phyloP scores from a whole-genome alignment of 2,329 filamentous ascomycete genomes.

The Biscogniauxia sp. region DNA sequence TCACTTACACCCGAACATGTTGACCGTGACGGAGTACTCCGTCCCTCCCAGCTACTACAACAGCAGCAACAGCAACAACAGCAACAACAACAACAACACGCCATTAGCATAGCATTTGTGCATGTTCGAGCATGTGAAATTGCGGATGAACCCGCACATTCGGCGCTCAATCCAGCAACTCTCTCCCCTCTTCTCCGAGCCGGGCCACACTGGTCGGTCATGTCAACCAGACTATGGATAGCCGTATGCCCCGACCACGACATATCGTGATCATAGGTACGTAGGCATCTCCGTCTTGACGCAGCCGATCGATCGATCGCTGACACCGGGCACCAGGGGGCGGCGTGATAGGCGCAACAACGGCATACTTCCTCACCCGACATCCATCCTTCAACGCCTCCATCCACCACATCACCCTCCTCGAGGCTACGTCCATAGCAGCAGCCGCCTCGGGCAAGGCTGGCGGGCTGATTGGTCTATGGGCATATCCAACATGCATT shows the following conservation, averaged over 20 bases:
- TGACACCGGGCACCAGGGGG: constrained; percentile 57
- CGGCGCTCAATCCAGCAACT: neutral
- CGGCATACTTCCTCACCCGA: constrained; percentile 86
- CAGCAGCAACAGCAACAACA: too few relatives aligned
- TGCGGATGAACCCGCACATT: neutral
- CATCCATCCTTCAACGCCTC: constrained; percentile 76
- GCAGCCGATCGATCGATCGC: neutral
- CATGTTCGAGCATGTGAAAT: too few relatives aligned
- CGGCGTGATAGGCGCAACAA: constrained; percentile 88
- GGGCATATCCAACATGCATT: constrained; percentile 84
- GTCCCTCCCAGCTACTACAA: too few relatives aligned
- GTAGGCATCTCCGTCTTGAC: constrained; percentile 4
- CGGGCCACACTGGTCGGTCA: constrained; percentile 19
- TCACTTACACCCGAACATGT: too few relatives aligned
- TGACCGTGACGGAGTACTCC: too few relatives aligned
- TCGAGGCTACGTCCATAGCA: constrained; percentile 83
- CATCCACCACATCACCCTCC: constrained; percentile 75
- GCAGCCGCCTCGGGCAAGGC: constrained; percentile 94
- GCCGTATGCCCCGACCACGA: constrained; percentile 30
- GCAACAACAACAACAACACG: too few relatives aligned
- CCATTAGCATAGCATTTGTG: too few relatives aligned
- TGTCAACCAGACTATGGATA: constrained; percentile 30
- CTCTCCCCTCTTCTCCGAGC: neutral
- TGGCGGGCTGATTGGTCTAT: constrained; percentile 82
- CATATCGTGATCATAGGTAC: constrained; percentile 34